Conservation (phyloP, 2,329 filamentous ascomycete genomes). For the Diaporthe vaccinii region DNA sequence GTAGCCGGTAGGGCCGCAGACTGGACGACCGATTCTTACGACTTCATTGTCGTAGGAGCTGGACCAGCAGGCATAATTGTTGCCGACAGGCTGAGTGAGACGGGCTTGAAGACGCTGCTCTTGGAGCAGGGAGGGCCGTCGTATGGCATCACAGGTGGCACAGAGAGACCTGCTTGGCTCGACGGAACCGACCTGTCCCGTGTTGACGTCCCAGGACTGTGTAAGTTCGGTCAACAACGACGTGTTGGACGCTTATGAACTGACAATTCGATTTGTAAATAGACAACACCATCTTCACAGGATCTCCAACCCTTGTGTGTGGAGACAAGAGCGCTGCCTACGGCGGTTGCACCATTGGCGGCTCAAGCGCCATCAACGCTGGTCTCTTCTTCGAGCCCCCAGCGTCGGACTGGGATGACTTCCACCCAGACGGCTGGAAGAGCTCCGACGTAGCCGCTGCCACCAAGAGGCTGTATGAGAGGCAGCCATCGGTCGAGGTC, state of each 20-base stretch:
- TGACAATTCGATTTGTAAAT: neutral
- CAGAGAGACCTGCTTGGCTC: slow-evolving; percentile 69
- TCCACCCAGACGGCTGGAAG: slow-evolving; percentile 81
- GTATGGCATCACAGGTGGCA: slow-evolving; percentile 72
- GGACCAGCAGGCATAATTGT: slow-evolving; percentile 72
- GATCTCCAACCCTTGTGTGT: slow-evolving; percentile 56
- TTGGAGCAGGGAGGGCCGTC: slow-evolving; percentile 68
- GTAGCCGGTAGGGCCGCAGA: neutral
- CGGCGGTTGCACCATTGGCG: slow-evolving; percentile 65
- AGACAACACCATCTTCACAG: slow-evolving; percentile 64
- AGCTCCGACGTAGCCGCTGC: slow-evolving; percentile 71
- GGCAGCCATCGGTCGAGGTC: slow-evolving; percentile 76
- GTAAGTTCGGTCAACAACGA: slow-evolving; percentile 57
- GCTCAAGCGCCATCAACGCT: slow-evolving; percentile 67
- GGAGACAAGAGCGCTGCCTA: slow-evolving; percentile 56
- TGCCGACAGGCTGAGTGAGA: slow-evolving; percentile 71
- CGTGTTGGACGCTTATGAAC: neutral
- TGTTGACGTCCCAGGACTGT: slow-evolving; percentile 75
- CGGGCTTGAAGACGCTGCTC: slow-evolving; percentile 71
- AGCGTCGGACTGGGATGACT: slow-evolving; percentile 74
- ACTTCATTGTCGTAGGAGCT: slow-evolving; percentile 73
- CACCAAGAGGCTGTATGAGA: slow-evolving; percentile 72
- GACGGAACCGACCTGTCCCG: slow-evolving; percentile 70
- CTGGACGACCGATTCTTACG: slow-evolving; percentile 55
- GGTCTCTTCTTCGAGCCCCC: slow-evolving; percentile 67